Evolutionary conservation across 2,329 filamentous ascomycete genomes (phyloP).

Genomic region (Teratosphaeria viscida): DNA sequence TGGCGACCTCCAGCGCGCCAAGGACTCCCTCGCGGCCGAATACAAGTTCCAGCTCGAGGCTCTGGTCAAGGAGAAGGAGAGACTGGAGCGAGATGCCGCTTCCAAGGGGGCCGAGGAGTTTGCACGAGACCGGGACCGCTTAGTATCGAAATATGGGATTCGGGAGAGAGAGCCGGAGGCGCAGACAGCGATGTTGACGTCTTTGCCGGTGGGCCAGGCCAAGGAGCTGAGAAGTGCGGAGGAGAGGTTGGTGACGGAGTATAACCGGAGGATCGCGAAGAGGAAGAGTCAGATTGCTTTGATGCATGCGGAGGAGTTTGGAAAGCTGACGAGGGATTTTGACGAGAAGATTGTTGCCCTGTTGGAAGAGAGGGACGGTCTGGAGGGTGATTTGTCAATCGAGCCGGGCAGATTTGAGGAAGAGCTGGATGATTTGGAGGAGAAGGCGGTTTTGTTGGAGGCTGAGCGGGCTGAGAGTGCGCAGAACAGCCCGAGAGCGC

Average conservation of each 20-base stretch:
- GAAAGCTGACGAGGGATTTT: slow-evolving; percentile 24
- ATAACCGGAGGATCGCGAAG: slow-evolving; percentile 23
- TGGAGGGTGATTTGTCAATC: slow-evolving; percentile 24
- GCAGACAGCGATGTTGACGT: slow-evolving; percentile 12
- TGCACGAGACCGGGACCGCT: slow-evolving; percentile 21
- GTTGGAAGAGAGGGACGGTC: slow-evolving; percentile 17
- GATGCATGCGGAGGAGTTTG: slow-evolving; percentile 25
- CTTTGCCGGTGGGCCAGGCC: slow-evolving; percentile 13
- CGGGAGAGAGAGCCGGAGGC: slow-evolving; percentile 13
- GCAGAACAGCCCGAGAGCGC: slow-evolving; percentile 7
- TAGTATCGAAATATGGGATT: slow-evolving; percentile 20
- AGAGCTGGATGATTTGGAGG: slow-evolving; percentile 18
- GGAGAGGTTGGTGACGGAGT: slow-evolving; percentile 23
- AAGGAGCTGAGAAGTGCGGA: slow-evolving; percentile 22
- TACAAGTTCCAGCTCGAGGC: slow-evolving; percentile 25
- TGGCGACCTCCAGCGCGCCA: slow-evolving; percentile 25
- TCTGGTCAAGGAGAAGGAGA: slow-evolving; percentile 19
- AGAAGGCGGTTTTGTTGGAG: slow-evolving; percentile 16
- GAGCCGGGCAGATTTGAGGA: slow-evolving; percentile 25
- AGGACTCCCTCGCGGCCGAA: slow-evolving; percentile 24
- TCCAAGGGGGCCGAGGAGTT: slow-evolving; percentile 22
- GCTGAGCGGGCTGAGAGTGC: slow-evolving; percentile 13
- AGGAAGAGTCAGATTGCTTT: slow-evolving; percentile 27
- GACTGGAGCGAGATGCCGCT: slow-evolving; percentile 21
- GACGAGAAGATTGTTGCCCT: slow-evolving; percentile 23